Evolutionary conservation across 2,329 filamentous ascomycete genomes (phyloP), one percentile per base, ranked within the genome.

Genomic region (Pestalotiopsis sp.): DNA sequence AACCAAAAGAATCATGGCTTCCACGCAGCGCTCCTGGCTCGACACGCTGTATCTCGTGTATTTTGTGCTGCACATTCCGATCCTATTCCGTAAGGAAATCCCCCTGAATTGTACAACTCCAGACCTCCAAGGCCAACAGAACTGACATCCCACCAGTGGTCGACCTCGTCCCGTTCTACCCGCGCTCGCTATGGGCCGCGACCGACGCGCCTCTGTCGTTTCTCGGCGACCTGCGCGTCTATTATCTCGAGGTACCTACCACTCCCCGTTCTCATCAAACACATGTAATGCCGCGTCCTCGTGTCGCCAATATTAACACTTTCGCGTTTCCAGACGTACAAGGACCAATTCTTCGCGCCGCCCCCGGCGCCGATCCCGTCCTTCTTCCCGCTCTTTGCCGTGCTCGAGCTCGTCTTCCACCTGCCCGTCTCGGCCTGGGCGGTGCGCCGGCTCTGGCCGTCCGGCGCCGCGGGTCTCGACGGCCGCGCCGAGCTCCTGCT

Each of bases 101-200:
- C 14, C 14, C 4, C 13, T 39, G 31, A 60, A 6, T 39, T 13
- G 23, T 61, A 59, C 38, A 13, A 17, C 27, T 17, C 55, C 31
- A 2, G 20, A 31, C 31, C 31, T 58, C 25, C 5, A 25, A 14
- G 7, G 60, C 31, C 25, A 9, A 36, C n/a, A 55, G 31, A 25
- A 9, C 25, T 52, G 25, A 68, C 65, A 11, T 17, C 20, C 3
- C 20, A 31, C 68, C 67, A 89, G 87, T 82, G 71, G 81, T 88
- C 60, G 87, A 90, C 72, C 83, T 87, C 62, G 82, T 87, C 45
- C 81, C 82, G 39, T 81, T 87, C 71, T 89, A 88, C 75, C 87
- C 87, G 1, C 68, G 74, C 2, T 78, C 76, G 64, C 81, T 88
- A 60, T 86, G 82, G 77, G 74, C 78, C 2, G 69, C 79, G 0